These are phyloP conservation scores for Pseudopithomyces chartarum DNA, from an alignment of 2,329 filamentous ascomycete species.

Conservation along the genomic window DNA sequence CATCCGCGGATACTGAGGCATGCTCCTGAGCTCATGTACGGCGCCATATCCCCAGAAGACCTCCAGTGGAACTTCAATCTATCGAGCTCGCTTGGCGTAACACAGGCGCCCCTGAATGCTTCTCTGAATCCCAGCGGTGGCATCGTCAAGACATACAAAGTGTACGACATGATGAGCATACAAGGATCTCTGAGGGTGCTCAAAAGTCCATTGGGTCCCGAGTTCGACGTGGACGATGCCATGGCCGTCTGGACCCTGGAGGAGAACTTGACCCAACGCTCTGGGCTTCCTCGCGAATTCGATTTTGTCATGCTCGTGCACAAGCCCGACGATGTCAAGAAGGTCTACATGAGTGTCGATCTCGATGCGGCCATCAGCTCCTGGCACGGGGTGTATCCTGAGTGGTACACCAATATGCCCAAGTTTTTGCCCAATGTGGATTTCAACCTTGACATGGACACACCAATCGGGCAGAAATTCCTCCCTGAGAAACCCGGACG, in stretches of 20 bases:
- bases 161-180: conserved; percentile 57
- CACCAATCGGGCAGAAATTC: conserved; percentile 52
- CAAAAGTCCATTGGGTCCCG: conserved; percentile 39
- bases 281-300: conserved; percentile 57
- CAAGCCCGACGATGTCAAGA: conserved; percentile 49
- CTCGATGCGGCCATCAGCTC: conserved; percentile 50
- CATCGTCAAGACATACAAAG: conserved; percentile 48
- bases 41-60: conserved; percentile 53
- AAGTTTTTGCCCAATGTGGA: conserved; percentile 47
- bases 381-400: conserved; percentile 50
- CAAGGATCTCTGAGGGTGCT: conserved; percentile 53
- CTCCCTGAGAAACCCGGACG: conserved; percentile 37
- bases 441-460: conserved; percentile 46
- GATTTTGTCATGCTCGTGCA: conserved; percentile 57
- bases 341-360: conserved; percentile 48
- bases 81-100: conserved; percentile 53
- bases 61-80: conserved; percentile 56
- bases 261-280: conserved; percentile 55
- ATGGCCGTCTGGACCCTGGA: conserved; percentile 58
- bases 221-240: conserved; percentile 50
- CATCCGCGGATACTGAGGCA: conserved; percentile 55
- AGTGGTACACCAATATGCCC: conserved; percentile 45
- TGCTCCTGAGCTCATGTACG: conserved; percentile 56
- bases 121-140: conserved; percentile 50
- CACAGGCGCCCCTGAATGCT: conserved; percentile 50